A percentile compares a stretch with the other conserved stretches of the same genome.
phyloP scores from a whole-genome alignment of 129 eudicot species.

The Chrysanthemum lavandulifolium region DNA sequence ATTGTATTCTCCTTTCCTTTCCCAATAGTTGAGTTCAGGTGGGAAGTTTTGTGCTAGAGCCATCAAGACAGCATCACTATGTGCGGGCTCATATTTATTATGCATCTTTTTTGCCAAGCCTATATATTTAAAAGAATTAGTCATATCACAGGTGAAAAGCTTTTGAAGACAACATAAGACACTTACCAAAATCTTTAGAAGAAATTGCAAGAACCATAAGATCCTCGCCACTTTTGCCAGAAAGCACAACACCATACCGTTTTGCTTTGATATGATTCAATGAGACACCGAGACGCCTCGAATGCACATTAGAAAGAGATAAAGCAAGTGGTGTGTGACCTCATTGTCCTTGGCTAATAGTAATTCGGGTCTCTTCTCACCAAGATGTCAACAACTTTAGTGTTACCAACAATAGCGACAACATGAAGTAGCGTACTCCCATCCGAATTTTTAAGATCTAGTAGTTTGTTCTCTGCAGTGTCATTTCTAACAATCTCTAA shows the following conservation, averaged over 20 bases:
- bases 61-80: neutral
- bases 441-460: neutral
- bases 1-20: no score
- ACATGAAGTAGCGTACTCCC: conserved; percentile 26
- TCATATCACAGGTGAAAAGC: no score
- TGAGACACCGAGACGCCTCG: neutral
- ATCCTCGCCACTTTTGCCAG: neutral
- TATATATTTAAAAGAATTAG: neutral
- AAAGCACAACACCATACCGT: neutral
- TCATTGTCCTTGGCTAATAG: conserved; percentile 18
- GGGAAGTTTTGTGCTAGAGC: neutral
- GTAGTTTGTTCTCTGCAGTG: neutral
- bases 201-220: neutral
- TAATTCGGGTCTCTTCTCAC: neutral
- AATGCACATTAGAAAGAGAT: conserved; percentile 15
- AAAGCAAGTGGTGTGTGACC: conserved; percentile 11
- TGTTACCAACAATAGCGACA: conserved; percentile 27
- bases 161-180: neutral
- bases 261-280: neutral
- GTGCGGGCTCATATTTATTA: fast-evolving
- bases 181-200: neutral
- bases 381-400: conserved; percentile 10
- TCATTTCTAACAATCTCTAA: neutral
- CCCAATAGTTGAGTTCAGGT: no score
- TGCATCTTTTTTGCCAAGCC: neutral